Evolutionary conservation across 768 basidiomycete genomes (phyloP), one percentile per base, ranked within the genome.

Genomic region (Pleurotus pulmonarius): DNA sequence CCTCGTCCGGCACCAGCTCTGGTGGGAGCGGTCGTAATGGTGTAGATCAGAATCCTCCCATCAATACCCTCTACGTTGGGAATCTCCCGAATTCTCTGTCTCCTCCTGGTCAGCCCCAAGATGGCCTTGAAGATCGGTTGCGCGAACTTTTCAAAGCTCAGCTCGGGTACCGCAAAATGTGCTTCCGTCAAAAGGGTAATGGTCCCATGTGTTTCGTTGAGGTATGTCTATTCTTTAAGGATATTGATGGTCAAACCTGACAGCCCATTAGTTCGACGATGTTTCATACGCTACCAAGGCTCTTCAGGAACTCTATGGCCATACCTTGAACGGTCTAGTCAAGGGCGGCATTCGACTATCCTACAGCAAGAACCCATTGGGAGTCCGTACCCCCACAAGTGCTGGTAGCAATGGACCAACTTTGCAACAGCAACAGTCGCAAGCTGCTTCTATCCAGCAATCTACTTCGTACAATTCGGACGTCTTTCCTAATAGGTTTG

Each of bases 191-290:
- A 66, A 99, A 99, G 76, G 92, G 84, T 68, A 95, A 95, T 64
- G 95, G 97, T 0, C 96, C 96, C 6, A 98, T 98, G 95, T 98
- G 97, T 71, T 98, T 98, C 69, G 94, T 98, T 45, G 97, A 99
- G 86, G 92, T 94, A 69, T 61, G 65, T 60, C 24, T 46, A 51
- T 5, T 46, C 5, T 55, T 56, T 51, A 53, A 82, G 83, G 64
- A 82, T 86, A 24, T 24, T 24, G 39, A 55, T 34, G 29, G 29
- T 34, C 29, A 34, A 11, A 34, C 11, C 29, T 34, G 11, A 34
- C 29, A 11, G 11, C 29, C 7, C 29, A 58, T 5, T 65, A 95
- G 90, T 99, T 98, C 62, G 92, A 97, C 56, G 94, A 95, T 67
- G 92, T 97, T 18, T 70, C 76, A 8, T 83, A 76, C 65, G 97